Conservation (phyloP, 2,329 filamentous ascomycete species). For the Apiospora sp. region DNA sequence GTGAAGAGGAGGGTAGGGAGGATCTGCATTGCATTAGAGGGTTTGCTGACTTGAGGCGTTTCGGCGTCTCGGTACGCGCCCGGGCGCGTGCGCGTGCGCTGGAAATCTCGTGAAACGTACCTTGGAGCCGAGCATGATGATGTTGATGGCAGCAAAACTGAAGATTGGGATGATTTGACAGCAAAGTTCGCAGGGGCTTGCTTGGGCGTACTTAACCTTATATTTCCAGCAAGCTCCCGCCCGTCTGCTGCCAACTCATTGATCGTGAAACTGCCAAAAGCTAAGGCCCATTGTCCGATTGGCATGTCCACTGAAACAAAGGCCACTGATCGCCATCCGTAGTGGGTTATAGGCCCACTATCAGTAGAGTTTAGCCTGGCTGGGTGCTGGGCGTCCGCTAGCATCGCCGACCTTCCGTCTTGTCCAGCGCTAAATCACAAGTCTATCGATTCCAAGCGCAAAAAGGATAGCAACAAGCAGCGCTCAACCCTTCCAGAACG, state of each 20-base stretch:
- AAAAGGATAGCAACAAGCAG: not conserved
- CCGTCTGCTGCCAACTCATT: slow-evolving; percentile 15
- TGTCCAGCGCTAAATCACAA: not conserved
- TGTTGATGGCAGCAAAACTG: too few relatives aligned
- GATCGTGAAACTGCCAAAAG: not conserved
- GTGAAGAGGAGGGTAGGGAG: slow-evolving; percentile 31
- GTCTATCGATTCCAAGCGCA: not conserved
- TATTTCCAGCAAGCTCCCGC: not conserved
- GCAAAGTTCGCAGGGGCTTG: not conserved
- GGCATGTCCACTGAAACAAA: slow-evolving; percentile 1
- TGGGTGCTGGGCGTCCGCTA: slow-evolving; percentile 9
- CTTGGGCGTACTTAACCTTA: not conserved
- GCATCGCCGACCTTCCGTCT: slow-evolving; percentile 17
- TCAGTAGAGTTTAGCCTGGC: slow-evolving; percentile 3
- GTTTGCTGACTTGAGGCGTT: not conserved
- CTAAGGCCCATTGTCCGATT: not conserved
- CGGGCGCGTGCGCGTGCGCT: slow-evolving; percentile 14
- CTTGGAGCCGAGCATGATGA: slow-evolving; percentile 35
- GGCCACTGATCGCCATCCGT: not conserved
- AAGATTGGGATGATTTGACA: too few relatives aligned
- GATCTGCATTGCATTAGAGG: slow-evolving; percentile 27
- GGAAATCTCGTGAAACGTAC: slow-evolving; percentile 25
- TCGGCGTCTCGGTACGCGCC: too few relatives aligned
- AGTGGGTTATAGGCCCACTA: slow-evolving; percentile 1
- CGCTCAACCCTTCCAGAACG: not conserved